Base-by-base conservation (phyloP, 2,329 filamentous ascomycete species). In the Amauroascus verrucosus region DNA sequence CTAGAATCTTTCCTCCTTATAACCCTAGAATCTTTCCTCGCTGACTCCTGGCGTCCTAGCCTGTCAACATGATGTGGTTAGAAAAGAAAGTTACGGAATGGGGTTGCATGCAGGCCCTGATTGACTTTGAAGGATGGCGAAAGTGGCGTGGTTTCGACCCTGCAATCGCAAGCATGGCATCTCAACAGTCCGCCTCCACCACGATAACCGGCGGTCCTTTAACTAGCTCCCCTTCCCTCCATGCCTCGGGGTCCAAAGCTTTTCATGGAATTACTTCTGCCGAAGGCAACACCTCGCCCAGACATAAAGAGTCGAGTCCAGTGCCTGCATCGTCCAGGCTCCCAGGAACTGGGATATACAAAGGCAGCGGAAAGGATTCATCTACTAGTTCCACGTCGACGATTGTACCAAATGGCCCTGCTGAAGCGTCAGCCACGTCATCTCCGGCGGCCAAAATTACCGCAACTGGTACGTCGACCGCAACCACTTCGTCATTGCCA, bases 81-180 rank as follows among this genome's bases (percentile, higher is more conserved):
- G 88, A 96, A 68, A 83, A 91, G 54, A 98, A 98, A 70, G 90
- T 97, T 61, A 96, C 94, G 72, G 93, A 98, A 76, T 98, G 93
- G 93, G 93, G 93, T 54, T 97, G 93, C 74, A 98, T 98, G 93
- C 93, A 97, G 74, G 93, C 93, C 8, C 78, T 98, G 22, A 97
- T 98, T 64, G 93, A 98, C 73, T 97, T 93, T 67, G 91, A 97
- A 67, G 93, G 93, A 57, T 98, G 93, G 93, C 82, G 90, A 53
- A 88, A 88, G 69, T 98, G 93, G 93, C 95, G 95, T 68, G 87
- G 93, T 63, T 91, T 87, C 28, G 50, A 52, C 24, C 18, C 28
- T 3, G 8, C 41, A n/a, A 14, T 16, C 5, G 6, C 50, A 3
- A 37, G 7, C 2, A 14, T 8, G 14, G 41, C 11, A 40, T 28